These are phyloP conservation scores for Primulina huaijiensis DNA, from an alignment of 257 asterid genomes.

Conservation along the genomic window DNA sequence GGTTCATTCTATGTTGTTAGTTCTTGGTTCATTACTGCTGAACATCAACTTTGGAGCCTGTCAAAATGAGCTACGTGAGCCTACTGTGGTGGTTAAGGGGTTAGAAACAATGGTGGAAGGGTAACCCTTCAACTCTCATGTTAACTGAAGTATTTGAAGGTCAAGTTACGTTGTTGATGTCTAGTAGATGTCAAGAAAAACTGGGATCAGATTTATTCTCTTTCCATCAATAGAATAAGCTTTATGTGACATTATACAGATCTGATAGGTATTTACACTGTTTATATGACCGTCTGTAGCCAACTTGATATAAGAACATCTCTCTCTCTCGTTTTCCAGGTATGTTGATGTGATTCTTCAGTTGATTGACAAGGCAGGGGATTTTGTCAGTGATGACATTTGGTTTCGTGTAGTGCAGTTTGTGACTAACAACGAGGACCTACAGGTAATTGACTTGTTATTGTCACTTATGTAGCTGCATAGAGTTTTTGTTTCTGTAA, in stretches of 20 bases:
- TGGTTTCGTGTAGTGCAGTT: constrained; percentile 99
- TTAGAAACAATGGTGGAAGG: neutral
- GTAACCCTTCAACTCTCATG: neutral
- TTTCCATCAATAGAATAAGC: neutral
- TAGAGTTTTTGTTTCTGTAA: constrained; percentile 20
- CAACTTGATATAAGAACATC: constrained; percentile 3
- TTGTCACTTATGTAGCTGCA: constrained; percentile 9
- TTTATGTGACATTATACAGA: neutral
- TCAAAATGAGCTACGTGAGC: neutral
- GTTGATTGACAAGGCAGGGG: constrained; percentile 98
- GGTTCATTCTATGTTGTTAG: neutral
- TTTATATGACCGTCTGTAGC: neutral
- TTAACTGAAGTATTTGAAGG: neutral
- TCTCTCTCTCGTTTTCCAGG: constrained; percentile 43
- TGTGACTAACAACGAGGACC: constrained; percentile 89
- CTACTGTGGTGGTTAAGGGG: neutral
- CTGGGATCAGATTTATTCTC: neutral
- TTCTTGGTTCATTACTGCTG: neutral
- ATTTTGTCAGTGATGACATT: constrained; percentile 93
- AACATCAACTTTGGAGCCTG: neutral
- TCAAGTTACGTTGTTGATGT: neutral
- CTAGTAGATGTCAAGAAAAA: neutral
- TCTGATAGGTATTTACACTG: neutral
- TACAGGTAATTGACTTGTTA: constrained; percentile 54
- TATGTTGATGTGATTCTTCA: constrained; percentile 96